Base-by-base conservation (phyloP, 176 grass and related monocot genomes). In the Phoenix dactylifera region DNA sequence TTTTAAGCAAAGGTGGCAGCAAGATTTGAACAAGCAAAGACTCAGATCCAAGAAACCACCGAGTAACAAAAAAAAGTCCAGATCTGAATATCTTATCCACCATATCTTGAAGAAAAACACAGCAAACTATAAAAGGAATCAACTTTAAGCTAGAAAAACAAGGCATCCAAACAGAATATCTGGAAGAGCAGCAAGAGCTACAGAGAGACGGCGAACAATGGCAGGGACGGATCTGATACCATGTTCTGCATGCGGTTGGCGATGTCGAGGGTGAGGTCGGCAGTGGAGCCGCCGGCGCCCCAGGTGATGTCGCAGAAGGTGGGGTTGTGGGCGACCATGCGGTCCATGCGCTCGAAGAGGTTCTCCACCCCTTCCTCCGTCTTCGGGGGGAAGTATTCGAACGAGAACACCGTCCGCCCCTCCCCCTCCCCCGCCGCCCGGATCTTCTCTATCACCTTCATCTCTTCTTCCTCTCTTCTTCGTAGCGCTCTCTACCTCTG, bases 221-320 rank as follows among this genome's bases (percentile, higher is more conserved):
- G 1, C 32, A 28, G 32, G 32, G 32, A 44, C 20, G 9, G 35
- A 44, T 44, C 35, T 14, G 35, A 44, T 79, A 94, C 89, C 84
- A 88, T 88, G 81, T 94, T 94, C 76, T 94, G 89, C 89, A 94
- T 94, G 10, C 83, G 84, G 52, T 84, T 84, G 52, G 84, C 25
- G 76, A 94, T 94, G 39, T 88, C 84, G 74, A 94, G 89, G 64
- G 89, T 94, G 63, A 88, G 63, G 18, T 94, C 89, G 66, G 89
- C 89, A 59, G 89, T 94, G 76, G 84, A 88, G n/a, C 89, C 89
- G 7, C 84, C 89, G 18, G 89, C 89, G 70, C 83, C 89, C 89
- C 89, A 94, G 66, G 89, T 94, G 84, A 94, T 94, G 84, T 94
- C 89, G 80, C 89, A 85, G 80, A 94, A 94, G 71, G 64, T 19